These are phyloP conservation scores for Cytospora piceae DNA, from an alignment of 2,329 filamentous ascomycete species.

Conservation along the genomic window DNA sequence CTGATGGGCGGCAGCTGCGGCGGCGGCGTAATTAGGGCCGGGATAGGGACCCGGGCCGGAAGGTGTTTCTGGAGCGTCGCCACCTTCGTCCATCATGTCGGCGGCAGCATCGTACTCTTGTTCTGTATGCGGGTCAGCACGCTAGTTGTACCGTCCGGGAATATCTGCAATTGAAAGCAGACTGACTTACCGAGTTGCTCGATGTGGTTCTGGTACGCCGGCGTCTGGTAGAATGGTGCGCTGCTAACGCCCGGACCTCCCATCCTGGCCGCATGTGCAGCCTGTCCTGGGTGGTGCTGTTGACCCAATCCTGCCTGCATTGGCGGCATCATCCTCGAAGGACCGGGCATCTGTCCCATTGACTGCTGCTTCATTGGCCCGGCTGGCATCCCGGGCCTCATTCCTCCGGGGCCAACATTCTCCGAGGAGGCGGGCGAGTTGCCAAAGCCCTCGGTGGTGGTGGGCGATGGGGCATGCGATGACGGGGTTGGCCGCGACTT, in stretches of 20 bases:
- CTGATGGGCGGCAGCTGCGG: constrained; percentile 40
- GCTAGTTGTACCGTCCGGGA: background rate
- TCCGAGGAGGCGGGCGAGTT: constrained; percentile 49
- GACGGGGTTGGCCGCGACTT: constrained; percentile 81
- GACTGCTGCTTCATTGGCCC: constrained; percentile 48
- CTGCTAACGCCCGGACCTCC: constrained; percentile 43
- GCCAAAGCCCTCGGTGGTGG: constrained; percentile 51
- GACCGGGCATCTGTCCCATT: constrained; percentile 40
- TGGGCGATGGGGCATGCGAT: constrained; percentile 69
- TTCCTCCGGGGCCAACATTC: constrained; percentile 45
- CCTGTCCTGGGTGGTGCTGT: constrained; percentile 25
- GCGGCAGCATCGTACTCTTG: constrained; percentile 94
- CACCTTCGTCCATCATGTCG: constrained; percentile 84
- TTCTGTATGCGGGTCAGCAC: constrained; percentile 61
- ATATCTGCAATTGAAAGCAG: background rate
- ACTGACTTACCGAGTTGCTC: constrained; percentile 88
- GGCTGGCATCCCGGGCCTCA: constrained; percentile 47
- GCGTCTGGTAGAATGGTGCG: constrained; percentile 75
- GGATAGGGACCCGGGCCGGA: constrained; percentile 68
- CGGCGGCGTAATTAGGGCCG: constrained; percentile 54
- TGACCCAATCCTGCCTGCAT: constrained; percentile 25
- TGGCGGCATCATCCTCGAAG: constrained; percentile 41
- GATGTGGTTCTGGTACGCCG: constrained; percentile 87
- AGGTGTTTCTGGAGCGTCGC: constrained; percentile 64
- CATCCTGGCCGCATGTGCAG: constrained; percentile 37